Conservation (phyloP, 2,329 filamentous ascomycete species). For the Colletotrichum chrysophilum region DNA sequence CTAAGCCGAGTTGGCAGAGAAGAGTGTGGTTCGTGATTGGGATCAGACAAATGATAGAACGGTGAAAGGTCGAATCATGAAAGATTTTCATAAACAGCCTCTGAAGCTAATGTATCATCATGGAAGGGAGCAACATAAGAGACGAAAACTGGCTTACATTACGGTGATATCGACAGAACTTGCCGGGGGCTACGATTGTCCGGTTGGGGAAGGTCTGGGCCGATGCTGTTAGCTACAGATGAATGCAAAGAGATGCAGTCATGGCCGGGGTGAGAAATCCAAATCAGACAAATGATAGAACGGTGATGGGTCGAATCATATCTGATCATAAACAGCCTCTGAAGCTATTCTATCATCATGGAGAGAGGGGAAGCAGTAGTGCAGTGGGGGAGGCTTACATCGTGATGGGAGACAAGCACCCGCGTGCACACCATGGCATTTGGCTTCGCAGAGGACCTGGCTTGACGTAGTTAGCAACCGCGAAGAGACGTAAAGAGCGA, state of each 20-base stretch:
- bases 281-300: constrained; percentile 28
- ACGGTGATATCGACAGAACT: background rate
- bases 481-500: background rate
- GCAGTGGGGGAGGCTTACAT: constrained; percentile 25
- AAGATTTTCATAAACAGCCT: constrained; percentile 52
- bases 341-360: constrained; percentile 45
- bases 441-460: background rate
- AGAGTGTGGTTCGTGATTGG: background rate
- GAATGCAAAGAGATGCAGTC: background rate
- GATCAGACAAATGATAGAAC: constrained; percentile 29
- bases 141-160: constrained; percentile 25
- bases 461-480: background rate
- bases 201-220: background rate
- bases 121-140: constrained; percentile 12
- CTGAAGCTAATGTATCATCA: constrained; percentile 46
- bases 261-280: background rate
- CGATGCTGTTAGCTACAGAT: background rate
- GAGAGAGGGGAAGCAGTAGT: background rate
- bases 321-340: constrained; percentile 55
- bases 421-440: background rate
- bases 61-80: constrained; percentile 43
- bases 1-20: background rate
- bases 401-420: background rate
- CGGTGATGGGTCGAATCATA: constrained; percentile 43
- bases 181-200: background rate